Percentiles rank a stretch among this genome's conserved stretches.
These are phyloP conservation scores for Xylariales sp. DNA, from an alignment of 2,329 filamentous ascomycete genomes.

Conservation along the genomic window DNA sequence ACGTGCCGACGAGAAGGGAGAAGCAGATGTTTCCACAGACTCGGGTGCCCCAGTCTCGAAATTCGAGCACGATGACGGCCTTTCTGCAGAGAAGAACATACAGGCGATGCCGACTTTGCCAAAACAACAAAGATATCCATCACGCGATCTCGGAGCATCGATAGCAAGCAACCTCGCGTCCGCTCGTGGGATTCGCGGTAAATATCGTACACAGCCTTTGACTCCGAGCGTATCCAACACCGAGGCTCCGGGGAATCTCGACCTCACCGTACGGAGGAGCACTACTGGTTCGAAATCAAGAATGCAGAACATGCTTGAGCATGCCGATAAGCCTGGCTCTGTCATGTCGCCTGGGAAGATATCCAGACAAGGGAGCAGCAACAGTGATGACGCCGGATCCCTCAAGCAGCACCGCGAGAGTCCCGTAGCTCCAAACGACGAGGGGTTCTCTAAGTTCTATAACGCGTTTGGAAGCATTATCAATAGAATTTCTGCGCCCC, in stretches of 20 bases:
- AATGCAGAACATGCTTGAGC: conserved; percentile 53
- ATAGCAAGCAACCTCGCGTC: conserved; percentile 87
- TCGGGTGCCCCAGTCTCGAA: conserved; percentile 3
- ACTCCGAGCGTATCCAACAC: conserved; percentile 71
- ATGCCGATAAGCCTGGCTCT: conserved; percentile 49
- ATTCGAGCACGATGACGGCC: conserved; percentile 19
- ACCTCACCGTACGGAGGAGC: conserved; percentile 48
- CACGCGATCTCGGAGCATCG: conserved; percentile 70
- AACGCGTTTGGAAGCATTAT: conserved; percentile 85
- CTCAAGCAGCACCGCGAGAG: conserved; percentile 26
- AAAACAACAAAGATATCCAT: conserved; percentile 47
- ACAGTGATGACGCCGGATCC: conserved; percentile 17
- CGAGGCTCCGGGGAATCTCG: conserved; percentile 66
- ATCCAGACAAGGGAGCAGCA: conserved; percentile 18
- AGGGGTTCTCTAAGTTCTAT: conserved; percentile 87
- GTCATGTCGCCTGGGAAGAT: conserved; percentile 38
- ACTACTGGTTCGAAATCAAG: conserved; percentile 46
- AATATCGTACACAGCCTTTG: conserved; percentile 61
- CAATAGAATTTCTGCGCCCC: conserved; percentile 79
- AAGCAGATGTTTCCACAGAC: not conserved
- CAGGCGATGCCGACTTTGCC: conserved; percentile 30
- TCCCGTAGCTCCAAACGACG: conserved; percentile 46
- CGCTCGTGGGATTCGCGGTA: conserved; percentile 70
- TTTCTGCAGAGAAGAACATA: conserved; percentile 19
- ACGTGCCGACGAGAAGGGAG: conserved; percentile 33